Percentiles rank a stretch among this genome's conserved stretches.
Evolutionary conservation across 139 green algal genomes (phyloP).

Genomic region (Chlorella ohadii): DNA sequence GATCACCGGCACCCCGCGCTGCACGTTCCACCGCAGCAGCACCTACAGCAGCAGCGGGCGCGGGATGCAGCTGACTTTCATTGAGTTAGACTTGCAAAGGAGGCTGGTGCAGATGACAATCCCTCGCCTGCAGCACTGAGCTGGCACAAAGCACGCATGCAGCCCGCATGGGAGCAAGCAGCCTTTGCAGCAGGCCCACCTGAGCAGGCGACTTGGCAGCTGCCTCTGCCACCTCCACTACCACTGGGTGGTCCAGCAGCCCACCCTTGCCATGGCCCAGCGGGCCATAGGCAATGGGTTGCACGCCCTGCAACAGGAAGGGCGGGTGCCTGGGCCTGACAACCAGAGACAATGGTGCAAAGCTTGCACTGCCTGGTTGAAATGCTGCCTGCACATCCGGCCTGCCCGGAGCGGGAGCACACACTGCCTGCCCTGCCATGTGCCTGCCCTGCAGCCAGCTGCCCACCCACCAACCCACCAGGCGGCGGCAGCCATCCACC

Average conservation of each 20-base stretch:
- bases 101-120: no score
- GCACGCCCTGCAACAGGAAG: constrained; percentile 59
- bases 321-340: neutral
- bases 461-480: neutral
- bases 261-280: constrained; percentile 54
- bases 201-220: constrained; percentile 61
- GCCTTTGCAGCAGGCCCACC: no score
- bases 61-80: no score
- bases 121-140: no score
- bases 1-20: constrained; percentile 83
- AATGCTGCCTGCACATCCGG: no score
- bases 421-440: no score
- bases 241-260: constrained; percentile 46
- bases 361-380: no score
- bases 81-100: no score
- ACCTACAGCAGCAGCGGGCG: constrained; percentile 61
- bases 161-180: no score
- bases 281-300: constrained; percentile 73
- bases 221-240: constrained; percentile 64
- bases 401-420: no score
- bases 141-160: neutral
- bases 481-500: constrained; percentile 51
- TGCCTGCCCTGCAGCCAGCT: neutral
- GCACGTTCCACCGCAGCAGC: constrained; percentile 85
- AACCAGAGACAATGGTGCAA: no score